phyloP scores from a whole-genome alignment of 345 rosid species.

The Brassica cretica region DNA sequence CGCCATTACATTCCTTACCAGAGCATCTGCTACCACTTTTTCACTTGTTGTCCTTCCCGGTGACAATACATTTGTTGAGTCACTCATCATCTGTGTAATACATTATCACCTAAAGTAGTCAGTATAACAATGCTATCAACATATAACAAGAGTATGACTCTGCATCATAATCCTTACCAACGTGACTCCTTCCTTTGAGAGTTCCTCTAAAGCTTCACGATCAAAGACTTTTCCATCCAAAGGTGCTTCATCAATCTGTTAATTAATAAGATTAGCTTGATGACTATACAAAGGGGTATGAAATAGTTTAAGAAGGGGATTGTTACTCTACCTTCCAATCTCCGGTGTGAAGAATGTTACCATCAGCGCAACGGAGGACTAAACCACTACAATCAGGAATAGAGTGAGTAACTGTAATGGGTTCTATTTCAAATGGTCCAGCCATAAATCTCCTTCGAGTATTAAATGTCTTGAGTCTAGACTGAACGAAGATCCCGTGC shows the following conservation, averaged over 20 bases:
- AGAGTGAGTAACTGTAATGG: conserved; percentile 92
- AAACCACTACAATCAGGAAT: conserved; percentile 99
- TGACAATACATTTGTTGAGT: conserved; percentile 92
- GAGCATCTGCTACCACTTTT: conserved; percentile 77
- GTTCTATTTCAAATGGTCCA: conserved; percentile 98
- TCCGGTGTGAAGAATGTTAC: conserved; percentile 96
- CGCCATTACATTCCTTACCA: conserved; percentile 71
- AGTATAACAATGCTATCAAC: conserved; percentile 13
- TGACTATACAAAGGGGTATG: conserved; percentile 12
- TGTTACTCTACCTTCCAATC: conserved; percentile 84
- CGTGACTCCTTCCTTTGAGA: conserved; percentile 97
- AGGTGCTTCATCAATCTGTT: conserved; percentile 95
- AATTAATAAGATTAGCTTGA: conserved; percentile 22
- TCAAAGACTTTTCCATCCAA: conserved; percentile 89
- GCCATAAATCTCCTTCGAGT: conserved; percentile 74
- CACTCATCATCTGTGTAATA: conserved; percentile 89
- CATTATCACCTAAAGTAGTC: not conserved
- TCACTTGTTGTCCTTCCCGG: conserved; percentile 97
- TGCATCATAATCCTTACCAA: conserved; percentile 53
- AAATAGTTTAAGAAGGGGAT: conserved; percentile 6
- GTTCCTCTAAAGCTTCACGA: conserved; percentile 78
- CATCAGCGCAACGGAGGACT: conserved; percentile 95
- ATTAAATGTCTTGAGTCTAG: conserved; percentile 78
- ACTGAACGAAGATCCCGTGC: conserved; percentile 84
- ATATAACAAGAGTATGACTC: conserved; percentile 2